Evolutionary conservation across 768 basidiomycete genomes (phyloP).

Genomic region (Trametes sanguinea): DNA sequence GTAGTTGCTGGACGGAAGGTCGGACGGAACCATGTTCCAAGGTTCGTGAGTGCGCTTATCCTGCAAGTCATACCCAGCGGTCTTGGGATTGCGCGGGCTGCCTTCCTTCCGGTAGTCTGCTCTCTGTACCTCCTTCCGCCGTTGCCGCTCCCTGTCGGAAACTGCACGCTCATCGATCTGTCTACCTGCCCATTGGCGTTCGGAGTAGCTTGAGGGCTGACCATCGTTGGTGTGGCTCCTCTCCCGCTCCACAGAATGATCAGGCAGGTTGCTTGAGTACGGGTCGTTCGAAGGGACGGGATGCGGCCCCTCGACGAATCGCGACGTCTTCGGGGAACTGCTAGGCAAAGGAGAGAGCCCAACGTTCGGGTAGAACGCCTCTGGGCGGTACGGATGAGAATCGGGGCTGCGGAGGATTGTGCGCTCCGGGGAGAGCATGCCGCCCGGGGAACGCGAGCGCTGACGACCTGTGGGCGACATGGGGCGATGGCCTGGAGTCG

Average conservation of each 20-base stretch:
- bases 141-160: constrained; percentile 16
- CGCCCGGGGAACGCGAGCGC: constrained; percentile 23
- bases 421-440: constrained; percentile 21
- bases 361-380: constrained; percentile 1
- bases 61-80: constrained; percentile 1
- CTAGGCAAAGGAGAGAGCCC: constrained; percentile 1
- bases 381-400: constrained; percentile 3
- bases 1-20: constrained; percentile 27
- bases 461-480: constrained; percentile 39
- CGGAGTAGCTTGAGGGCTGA: constrained; percentile 8
- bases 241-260: constrained; percentile 11
- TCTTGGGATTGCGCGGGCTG: constrained; percentile 2
- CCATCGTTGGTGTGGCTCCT: constrained; percentile 14
- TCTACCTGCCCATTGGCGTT: background rate
- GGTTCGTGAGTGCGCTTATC: constrained; percentile 1
- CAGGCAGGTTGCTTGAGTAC: background rate
- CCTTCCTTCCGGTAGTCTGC: background rate
- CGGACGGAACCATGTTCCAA: constrained; percentile 26
- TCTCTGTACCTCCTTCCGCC: background rate
- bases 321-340: constrained; percentile 15
- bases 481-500: constrained; percentile 34
- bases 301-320: constrained; percentile 15
- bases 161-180: constrained; percentile 6
- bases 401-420: constrained; percentile 4
- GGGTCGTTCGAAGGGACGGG: background rate